phyloP scores from a whole-genome alignment of 345 rosid genomes.

The Gossypium stocksii region DNA sequence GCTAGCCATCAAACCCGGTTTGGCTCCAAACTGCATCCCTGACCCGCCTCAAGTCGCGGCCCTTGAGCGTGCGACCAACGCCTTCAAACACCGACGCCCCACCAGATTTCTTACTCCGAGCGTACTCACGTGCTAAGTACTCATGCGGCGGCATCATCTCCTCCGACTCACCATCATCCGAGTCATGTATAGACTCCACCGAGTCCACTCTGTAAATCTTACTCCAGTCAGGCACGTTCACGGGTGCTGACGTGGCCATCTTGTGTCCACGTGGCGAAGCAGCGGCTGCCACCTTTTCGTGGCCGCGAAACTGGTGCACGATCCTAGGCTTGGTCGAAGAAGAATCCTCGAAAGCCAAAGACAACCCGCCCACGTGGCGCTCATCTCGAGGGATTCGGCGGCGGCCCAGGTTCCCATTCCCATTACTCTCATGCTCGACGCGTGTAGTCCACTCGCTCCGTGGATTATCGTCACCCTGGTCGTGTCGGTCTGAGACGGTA shows the following conservation, averaged over 20 bases:
- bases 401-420: slow-evolving; percentile 6
- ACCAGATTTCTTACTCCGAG: slow-evolving; percentile 37
- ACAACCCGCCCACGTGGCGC: slow-evolving; percentile 55
- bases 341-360: slow-evolving; percentile 62
- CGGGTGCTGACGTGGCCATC: slow-evolving; percentile 78
- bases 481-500: slow-evolving; percentile 23
- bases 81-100: slow-evolving; percentile 81
- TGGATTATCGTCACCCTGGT: slow-evolving; percentile 5
- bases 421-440: slow-evolving; percentile 24
- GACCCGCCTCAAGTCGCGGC: slow-evolving; percentile 87
- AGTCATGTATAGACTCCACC: slow-evolving; percentile 71
- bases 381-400: slow-evolving; percentile 16
- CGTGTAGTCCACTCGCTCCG: slow-evolving; percentile 41
- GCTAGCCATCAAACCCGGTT: slow-evolving; percentile 54
- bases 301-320: slow-evolving; percentile 64
- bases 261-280: slow-evolving; percentile 35
- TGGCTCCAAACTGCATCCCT: slow-evolving; percentile 95
- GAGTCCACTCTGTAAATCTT: slow-evolving; percentile 72
- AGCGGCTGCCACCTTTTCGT: slow-evolving; percentile 27
- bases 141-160: slow-evolving; percentile 95
- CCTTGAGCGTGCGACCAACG: slow-evolving; percentile 85
- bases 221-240: slow-evolving; percentile 95
- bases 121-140: slow-evolving; percentile 68
- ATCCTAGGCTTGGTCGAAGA: slow-evolving; percentile 48
- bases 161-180: slow-evolving; percentile 53